A percentile compares a stretch with the other conserved stretches of the same genome.
These are phyloP conservation scores for Prunus kanzakura DNA, from an alignment of 306 rosid species.

Conservation along the genomic window DNA sequence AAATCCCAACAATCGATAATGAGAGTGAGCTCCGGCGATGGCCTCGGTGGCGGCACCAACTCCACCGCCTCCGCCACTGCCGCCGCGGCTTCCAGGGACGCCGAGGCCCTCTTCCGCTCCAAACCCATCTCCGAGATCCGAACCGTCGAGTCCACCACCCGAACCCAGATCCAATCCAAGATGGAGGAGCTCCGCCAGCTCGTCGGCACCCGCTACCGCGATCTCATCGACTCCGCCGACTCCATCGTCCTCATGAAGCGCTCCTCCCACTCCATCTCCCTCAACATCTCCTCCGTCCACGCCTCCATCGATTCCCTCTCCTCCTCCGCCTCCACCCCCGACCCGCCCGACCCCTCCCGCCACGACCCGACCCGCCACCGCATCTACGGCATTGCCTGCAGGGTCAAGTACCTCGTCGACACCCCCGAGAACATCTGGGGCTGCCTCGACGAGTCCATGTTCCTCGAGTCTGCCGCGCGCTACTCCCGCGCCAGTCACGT, in stretches of 20 bases:
- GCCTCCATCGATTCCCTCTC: conserved; percentile 61
- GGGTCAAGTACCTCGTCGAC: conserved; percentile 91
- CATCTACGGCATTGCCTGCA: conserved; percentile 74
- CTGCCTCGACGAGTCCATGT: conserved; percentile 92
- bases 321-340: conserved; percentile 26
- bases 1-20: background rate
- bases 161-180: conserved; percentile 82
- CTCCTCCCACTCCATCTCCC: conserved; percentile 60
- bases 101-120: conserved; percentile 76
- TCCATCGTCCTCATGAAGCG: conserved; percentile 85
- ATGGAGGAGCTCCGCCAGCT: conserved; percentile 98
- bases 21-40: background rate
- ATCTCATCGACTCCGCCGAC: conserved; percentile 95
- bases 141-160: conserved; percentile 60
- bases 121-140: conserved; percentile 88
- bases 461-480: conserved; percentile 83
- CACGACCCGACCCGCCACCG: conserved; percentile 36
- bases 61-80: background rate
- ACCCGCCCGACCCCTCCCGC: conserved; percentile 30
- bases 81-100: conserved; percentile 39
- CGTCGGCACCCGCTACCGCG: conserved; percentile 92
- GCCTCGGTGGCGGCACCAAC: background rate
- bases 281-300: conserved; percentile 61
- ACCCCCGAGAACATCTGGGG: conserved; percentile 98
- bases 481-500: conserved; percentile 81